A percentile compares a stretch with the other conserved stretches of the same genome.
These are phyloP conservation scores for Podospora didyma DNA, from an alignment of 495 filamentous ascomycete species.

Conservation along the genomic window DNA sequence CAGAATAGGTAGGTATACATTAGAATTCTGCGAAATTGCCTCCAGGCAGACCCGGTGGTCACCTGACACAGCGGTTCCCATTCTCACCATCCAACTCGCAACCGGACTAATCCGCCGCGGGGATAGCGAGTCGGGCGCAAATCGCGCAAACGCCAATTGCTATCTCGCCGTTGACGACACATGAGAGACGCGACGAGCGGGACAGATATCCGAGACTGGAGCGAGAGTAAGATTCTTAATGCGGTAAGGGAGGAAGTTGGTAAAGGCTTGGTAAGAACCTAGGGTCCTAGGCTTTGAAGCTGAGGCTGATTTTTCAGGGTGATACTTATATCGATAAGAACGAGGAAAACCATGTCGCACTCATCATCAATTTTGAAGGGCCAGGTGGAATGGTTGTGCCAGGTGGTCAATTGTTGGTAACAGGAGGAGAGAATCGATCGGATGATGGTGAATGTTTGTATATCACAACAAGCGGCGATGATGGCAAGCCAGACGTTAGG, in stretches of 20 bases:
- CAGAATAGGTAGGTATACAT: too few species aligned
- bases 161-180: slow-evolving; percentile 1
- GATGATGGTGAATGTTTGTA: slow-evolving; percentile 3
- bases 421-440: background rate
- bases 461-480: slow-evolving; percentile 2
- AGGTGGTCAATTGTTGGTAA: slow-evolving; percentile 1
- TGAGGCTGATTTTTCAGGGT: slow-evolving; percentile 3
- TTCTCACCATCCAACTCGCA: background rate
- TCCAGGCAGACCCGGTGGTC: slow-evolving; percentile 1
- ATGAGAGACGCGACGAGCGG: slow-evolving; percentile 1
- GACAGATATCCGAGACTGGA: slow-evolving; percentile 1
- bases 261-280: slow-evolving; percentile 3
- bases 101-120: slow-evolving; percentile 1
- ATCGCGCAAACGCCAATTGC: slow-evolving; percentile 1
- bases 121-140: slow-evolving; percentile 1
- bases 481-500: slow-evolving; percentile 2
- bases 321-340: background rate
- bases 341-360: background rate
- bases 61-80: slow-evolving; percentile 4
- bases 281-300: slow-evolving; percentile 2
- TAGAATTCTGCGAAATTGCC: slow-evolving; percentile 1
- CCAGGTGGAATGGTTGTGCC: background rate
- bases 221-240: slow-evolving; percentile 1
- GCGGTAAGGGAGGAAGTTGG: background rate
- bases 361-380: slow-evolving; percentile 2